These are phyloP conservation scores for Galerina marginata DNA, from an alignment of 768 basidiomycete species.

Conservation along the genomic window DNA sequence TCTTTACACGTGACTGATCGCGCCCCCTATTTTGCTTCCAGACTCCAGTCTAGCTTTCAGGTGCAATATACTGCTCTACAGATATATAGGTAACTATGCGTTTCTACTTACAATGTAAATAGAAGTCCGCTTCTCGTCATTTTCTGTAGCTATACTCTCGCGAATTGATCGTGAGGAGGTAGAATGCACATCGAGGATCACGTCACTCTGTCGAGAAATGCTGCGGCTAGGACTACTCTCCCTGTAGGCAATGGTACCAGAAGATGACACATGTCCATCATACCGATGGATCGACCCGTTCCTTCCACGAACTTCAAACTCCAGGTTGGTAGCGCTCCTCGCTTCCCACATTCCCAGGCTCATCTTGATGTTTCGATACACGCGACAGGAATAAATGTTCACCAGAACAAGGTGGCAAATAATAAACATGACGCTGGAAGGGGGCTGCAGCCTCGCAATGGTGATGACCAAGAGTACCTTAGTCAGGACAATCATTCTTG, in stretches of 20 bases:
- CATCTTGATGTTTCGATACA: conserved; percentile 16
- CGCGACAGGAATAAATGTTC: conserved; percentile 17
- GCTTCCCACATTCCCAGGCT: conserved; percentile 8
- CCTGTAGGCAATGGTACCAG: not conserved
- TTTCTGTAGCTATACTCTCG: not conserved
- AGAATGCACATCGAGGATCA: not conserved
- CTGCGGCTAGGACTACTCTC: conserved; percentile 5
- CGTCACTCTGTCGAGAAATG: conserved; percentile 7
- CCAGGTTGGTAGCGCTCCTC: conserved; percentile 1
- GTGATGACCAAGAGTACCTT: conserved; percentile 12
- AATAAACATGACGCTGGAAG: conserved; percentile 13
- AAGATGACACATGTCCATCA: not conserved
- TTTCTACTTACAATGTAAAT: conserved; percentile 5
- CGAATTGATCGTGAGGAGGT: not conserved
- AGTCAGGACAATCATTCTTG: conserved; percentile 16
- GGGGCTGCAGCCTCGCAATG: conserved; percentile 1
- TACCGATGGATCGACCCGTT: not conserved
- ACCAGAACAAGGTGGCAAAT: conserved; percentile 17
- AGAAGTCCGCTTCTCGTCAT: conserved; percentile 3
- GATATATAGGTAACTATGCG: not conserved
- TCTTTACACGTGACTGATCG: too few species aligned
- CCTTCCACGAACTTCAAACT: conserved; percentile 1
- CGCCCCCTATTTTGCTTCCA: too few species aligned
- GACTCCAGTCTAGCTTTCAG: too few species aligned
- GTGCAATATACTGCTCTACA: too few species aligned